Percentiles rank a stretch among this genome's conserved stretches.
phyloP scores from a whole-genome alignment of 306 rosid genomes.

The Prunus persica region DNA sequence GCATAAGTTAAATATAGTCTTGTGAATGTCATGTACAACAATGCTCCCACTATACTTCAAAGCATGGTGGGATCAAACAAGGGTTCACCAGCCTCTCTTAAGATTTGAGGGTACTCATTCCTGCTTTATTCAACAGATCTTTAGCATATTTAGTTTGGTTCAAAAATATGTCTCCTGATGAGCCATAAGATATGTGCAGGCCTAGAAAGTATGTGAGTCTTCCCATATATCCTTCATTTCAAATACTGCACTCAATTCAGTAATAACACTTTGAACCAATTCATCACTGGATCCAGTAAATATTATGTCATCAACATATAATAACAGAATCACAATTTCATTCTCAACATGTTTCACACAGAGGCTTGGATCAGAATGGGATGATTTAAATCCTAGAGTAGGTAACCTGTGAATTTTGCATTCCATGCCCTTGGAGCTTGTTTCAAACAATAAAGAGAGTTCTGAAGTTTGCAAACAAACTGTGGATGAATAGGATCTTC shows the following conservation, averaged over 20 bases:
- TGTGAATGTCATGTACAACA: background rate
- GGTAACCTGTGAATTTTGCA: background rate
- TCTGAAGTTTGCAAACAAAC: background rate
- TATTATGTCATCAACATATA: background rate
- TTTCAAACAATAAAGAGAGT: background rate
- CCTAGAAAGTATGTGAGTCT: background rate
- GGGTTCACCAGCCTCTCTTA: background rate
- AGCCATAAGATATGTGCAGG: background rate
- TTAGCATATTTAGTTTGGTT: background rate
- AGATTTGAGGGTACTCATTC: background rate
- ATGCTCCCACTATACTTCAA: background rate
- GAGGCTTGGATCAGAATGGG: background rate
- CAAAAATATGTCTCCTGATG: background rate
- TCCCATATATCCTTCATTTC: background rate
- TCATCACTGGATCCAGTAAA: background rate
- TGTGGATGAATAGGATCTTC: background rate
- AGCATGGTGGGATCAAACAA: background rate
- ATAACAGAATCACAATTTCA: too few species aligned
- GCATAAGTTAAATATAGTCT: background rate
- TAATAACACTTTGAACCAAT: background rate
- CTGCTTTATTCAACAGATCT: background rate
- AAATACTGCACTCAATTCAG: background rate
- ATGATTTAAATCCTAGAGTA: background rate
- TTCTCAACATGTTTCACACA: background rate
- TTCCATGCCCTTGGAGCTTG: background rate